phyloP scores from a whole-genome alignment of 2,329 filamentous ascomycete genomes.

The Aspergillus eucalypticola region DNA sequence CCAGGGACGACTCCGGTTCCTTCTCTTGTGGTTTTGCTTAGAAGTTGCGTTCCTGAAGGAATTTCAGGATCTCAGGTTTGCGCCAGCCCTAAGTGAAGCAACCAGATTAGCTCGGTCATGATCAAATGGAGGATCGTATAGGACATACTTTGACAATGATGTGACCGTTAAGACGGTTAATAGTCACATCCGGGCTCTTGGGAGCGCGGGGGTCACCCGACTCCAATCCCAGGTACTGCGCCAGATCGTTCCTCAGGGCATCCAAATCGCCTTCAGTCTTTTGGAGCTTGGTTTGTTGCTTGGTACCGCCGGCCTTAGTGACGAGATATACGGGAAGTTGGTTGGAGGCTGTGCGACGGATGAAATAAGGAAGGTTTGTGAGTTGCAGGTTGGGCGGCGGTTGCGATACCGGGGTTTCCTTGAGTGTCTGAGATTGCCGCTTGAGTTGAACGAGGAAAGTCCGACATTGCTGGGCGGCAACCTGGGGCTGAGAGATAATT shows the following conservation, averaged over 20 bases:
- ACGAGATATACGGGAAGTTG: slow-evolving; percentile 77
- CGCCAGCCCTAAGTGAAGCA: slow-evolving; percentile 48
- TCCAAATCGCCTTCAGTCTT: slow-evolving; percentile 74
- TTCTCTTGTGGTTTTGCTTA: slow-evolving; percentile 25
- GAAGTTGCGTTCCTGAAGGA: slow-evolving; percentile 50
- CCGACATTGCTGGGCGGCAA: slow-evolving; percentile 33
- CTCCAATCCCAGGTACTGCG: slow-evolving; percentile 58
- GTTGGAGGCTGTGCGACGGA: slow-evolving; percentile 69
- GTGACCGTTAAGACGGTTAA: slow-evolving; percentile 68
- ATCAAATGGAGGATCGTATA: neutral
- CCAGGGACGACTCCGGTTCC: slow-evolving; percentile 11
- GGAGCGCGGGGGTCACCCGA: slow-evolving; percentile 41
- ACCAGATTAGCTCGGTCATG: neutral
- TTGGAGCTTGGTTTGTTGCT: slow-evolving; percentile 72
- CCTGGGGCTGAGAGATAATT: slow-evolving; percentile 16
- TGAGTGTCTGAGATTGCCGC: slow-evolving; percentile 38
- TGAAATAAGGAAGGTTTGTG: slow-evolving; percentile 63
- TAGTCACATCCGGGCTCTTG: slow-evolving; percentile 43
- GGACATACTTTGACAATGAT: slow-evolving; percentile 69
- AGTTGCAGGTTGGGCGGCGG: slow-evolving; percentile 33
- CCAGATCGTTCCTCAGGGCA: slow-evolving; percentile 65
- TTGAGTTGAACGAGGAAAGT: slow-evolving; percentile 41
- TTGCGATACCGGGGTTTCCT: slow-evolving; percentile 32
- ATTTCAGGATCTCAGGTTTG: slow-evolving; percentile 51
- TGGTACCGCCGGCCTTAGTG: slow-evolving; percentile 72